phyloP scores from a whole-genome alignment of 805 yeast species.

The Lipomyces spencermartinsiae region DNA sequence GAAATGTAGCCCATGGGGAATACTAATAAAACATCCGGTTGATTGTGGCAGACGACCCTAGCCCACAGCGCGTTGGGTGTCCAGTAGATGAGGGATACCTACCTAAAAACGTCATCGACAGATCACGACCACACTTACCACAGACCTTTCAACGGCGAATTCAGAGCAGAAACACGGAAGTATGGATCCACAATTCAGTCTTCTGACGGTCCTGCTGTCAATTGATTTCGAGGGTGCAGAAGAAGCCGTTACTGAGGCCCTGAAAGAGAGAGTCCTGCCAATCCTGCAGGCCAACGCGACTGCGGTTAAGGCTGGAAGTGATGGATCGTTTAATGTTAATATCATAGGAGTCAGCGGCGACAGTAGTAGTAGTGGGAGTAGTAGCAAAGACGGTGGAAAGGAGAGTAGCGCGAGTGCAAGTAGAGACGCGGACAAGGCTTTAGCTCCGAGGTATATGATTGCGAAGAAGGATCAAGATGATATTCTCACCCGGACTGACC shows the following conservation, averaged over 20 bases:
- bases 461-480: slow-evolving; percentile 17
- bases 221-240: slow-evolving; percentile 11
- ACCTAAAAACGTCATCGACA: too few relatives aligned
- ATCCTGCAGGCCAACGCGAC: slow-evolving; percentile 15
- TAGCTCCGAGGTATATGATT: neutral
- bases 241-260: neutral
- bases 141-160: neutral
- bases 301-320: neutral
- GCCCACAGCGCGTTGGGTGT: neutral
- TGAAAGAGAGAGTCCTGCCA: slow-evolving; percentile 24
- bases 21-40: too few relatives aligned
- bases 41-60: neutral
- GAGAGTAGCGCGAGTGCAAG: neutral
- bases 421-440: neutral
- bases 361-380: slow-evolving; percentile 3
- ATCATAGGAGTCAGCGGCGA: neutral
- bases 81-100: too few relatives aligned
- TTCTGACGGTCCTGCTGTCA: slow-evolving; percentile 14
- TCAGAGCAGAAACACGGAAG: neutral
- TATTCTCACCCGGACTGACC: slow-evolving; percentile 20
- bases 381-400: neutral
- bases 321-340: neutral
- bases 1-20: neutral
- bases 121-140: neutral
- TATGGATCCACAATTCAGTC: slow-evolving; percentile 15